Conservation (phyloP, 805 yeast species). For the Zygotorulaspora sp. region DNA sequence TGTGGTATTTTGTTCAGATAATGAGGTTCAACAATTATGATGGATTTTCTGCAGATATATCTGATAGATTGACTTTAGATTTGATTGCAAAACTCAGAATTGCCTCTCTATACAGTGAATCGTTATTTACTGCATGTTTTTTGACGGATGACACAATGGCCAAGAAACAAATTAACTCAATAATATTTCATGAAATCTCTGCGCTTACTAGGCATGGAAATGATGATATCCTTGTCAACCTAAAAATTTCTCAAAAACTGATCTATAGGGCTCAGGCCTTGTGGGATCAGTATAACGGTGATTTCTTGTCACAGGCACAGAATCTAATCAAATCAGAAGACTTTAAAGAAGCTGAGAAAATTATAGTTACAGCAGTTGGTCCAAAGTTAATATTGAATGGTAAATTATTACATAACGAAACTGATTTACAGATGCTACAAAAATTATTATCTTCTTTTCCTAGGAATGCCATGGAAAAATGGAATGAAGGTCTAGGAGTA, state of each 20-base stretch:
- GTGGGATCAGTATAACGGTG: slow-evolving; percentile 44
- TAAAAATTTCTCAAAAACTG: slow-evolving; percentile 46
- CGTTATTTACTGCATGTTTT: slow-evolving; percentile 61
- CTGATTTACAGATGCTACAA: slow-evolving; percentile 39
- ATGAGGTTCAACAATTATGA: slow-evolving; percentile 36
- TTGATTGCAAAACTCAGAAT: slow-evolving; percentile 51
- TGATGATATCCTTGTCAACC: slow-evolving; percentile 32
- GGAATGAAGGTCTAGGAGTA: slow-evolving; percentile 57
- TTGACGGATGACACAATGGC: slow-evolving; percentile 46
- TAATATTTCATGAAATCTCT: slow-evolving; percentile 29
- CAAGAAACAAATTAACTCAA: slow-evolving; percentile 36
- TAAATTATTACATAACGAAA: slow-evolving; percentile 29
- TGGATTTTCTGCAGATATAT: slow-evolving; percentile 25
- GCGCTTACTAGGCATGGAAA: slow-evolving; percentile 11
- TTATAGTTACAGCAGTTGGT: slow-evolving; percentile 56
- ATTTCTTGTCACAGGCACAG: slow-evolving; percentile 55
- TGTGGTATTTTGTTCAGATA: slow-evolving; percentile 52
- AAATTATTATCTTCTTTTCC: slow-evolving; percentile 43
- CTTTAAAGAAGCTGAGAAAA: slow-evolving; percentile 59
- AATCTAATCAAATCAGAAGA: slow-evolving; percentile 58
- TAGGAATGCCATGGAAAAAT: slow-evolving; percentile 39
- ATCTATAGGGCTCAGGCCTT: slow-evolving; percentile 60
- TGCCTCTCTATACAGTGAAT: slow-evolving; percentile 49
- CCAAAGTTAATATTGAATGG: slow-evolving; percentile 52
- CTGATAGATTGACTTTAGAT: slow-evolving; percentile 38